Percentiles rank a stretch among this genome's conserved stretches.
Evolutionary conservation across 345 rosid species (phyloP).

Genomic region (Stellera chamaejasme): DNA sequence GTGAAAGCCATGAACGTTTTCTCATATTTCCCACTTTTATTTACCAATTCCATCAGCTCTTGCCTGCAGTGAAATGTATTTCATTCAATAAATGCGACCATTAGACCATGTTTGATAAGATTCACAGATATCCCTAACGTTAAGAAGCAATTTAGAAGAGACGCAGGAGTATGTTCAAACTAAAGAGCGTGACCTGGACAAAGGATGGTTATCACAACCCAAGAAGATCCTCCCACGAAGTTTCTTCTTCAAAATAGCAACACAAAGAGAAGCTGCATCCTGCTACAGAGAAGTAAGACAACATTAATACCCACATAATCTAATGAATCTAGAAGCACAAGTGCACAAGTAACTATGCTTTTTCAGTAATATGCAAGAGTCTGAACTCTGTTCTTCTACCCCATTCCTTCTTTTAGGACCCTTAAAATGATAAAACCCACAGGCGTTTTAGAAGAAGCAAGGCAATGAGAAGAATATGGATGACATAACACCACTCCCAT

Average conservation of each 20-base stretch:
- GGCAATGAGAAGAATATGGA: background rate
- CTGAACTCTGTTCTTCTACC: background rate
- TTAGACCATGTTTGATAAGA: background rate
- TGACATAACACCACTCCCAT: background rate
- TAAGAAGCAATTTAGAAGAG: background rate
- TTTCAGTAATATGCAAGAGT: background rate
- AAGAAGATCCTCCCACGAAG: conserved; percentile 54
- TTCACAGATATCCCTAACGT: background rate
- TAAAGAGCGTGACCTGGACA: conserved; percentile 54
- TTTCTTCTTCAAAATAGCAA: conserved; percentile 78
- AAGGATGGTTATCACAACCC: conserved; percentile 95
- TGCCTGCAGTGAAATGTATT: conserved; percentile 41
- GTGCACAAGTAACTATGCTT: background rate
- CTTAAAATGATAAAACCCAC: background rate
- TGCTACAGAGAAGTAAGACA: conserved; percentile 20
- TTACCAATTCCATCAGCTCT: conserved; percentile 82
- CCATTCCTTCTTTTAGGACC: background rate
- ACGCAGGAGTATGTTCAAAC: background rate
- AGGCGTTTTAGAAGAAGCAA: background rate
- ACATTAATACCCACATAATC: background rate
- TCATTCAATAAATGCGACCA: background rate
- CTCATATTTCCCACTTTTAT: conserved; percentile 61
- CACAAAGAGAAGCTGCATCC: conserved; percentile 92
- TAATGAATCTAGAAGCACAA: background rate
- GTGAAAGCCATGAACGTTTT: conserved; percentile 71